These are phyloP conservation scores for Cordyceps sp. DNA, from an alignment of 2,329 filamentous ascomycete species.

Conservation along the genomic window DNA sequence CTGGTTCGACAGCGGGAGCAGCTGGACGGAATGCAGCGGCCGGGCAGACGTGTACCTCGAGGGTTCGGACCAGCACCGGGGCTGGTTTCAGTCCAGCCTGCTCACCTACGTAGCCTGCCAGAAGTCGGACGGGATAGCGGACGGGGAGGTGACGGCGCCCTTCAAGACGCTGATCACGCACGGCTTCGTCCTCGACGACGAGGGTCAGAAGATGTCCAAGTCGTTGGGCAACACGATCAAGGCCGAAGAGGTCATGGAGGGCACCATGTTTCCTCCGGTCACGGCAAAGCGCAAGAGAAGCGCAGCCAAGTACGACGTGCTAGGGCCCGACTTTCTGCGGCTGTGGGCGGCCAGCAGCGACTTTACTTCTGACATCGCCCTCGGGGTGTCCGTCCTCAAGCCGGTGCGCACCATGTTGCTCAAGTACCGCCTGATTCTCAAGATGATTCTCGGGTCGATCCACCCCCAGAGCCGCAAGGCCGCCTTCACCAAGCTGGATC, in stretches of 20 bases:
- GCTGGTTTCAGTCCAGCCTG: conserved; percentile 96
- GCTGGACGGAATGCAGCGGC: conserved; percentile 50
- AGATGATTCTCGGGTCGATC: conserved; percentile 72
- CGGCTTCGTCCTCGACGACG: conserved; percentile 77
- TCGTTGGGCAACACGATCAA: conserved; percentile 79
- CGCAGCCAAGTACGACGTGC: conserved; percentile 38
- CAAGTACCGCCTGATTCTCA: conserved; percentile 80
- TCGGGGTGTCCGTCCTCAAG: conserved; percentile 63
- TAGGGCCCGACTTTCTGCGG: conserved; percentile 76
- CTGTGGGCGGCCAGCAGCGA: conserved; percentile 87
- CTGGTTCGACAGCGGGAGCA: conserved; percentile 97
- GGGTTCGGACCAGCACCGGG: conserved; percentile 88
- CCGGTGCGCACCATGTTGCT: conserved; percentile 60
- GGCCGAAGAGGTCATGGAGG: conserved; percentile 72
- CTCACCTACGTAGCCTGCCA: conserved; percentile 66
- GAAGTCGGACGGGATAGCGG: conserved; percentile 14
- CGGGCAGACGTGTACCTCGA: conserved; percentile 82
- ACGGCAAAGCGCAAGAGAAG: conserved; percentile 39
- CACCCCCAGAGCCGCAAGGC: conserved; percentile 32
- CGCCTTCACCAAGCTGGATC: conserved; percentile 45
- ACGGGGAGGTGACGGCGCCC: conserved; percentile 32
- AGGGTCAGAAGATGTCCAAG: conserved; percentile 98
- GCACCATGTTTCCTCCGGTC: conserved; percentile 54
- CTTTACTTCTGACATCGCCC: conserved; percentile 73
- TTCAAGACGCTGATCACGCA: conserved; percentile 89